Conservation (phyloP, 2,329 filamentous ascomycete species). For the Beauveria varroae region DNA sequence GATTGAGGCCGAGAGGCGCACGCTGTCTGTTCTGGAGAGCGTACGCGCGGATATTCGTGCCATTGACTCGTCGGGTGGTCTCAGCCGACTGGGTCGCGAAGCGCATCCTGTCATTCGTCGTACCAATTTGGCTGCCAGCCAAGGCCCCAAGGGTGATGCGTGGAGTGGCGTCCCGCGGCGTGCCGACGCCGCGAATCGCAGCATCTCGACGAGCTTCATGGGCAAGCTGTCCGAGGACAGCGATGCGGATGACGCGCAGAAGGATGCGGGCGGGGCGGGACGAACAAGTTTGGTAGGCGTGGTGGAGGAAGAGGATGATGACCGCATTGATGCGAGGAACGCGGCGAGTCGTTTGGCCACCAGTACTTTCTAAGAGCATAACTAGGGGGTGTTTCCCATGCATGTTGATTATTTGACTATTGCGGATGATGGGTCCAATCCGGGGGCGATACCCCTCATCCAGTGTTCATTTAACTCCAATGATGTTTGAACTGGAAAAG, state of each 20-base stretch:
- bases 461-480: conserved; percentile 3
- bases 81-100: conserved; percentile 84
- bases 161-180: conserved; percentile 92
- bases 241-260: conserved; percentile 37
- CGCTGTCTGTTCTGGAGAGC: conserved; percentile 84
- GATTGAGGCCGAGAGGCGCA: conserved; percentile 90
- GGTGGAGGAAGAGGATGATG: conserved; percentile 80
- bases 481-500: not conserved
- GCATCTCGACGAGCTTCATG: conserved; percentile 65
- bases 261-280: conserved; percentile 31
- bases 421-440: not conserved
- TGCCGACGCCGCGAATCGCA: conserved; percentile 69
- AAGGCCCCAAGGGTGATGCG: conserved; percentile 95
- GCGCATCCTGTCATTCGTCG: conserved; percentile 69
- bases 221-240: conserved; percentile 57
- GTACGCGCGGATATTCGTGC: conserved; percentile 88
- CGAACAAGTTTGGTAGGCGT: conserved; percentile 50
- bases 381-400: not conserved
- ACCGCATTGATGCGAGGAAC: conserved; percentile 90
- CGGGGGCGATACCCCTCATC: not conserved
- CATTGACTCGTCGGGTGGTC: conserved; percentile 84
- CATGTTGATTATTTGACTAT: not conserved
- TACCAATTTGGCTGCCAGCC: conserved; percentile 72
- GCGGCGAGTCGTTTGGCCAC: conserved; percentile 88
- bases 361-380: conserved; percentile 67